These are phyloP conservation scores for Hyaloscypha finlandica DNA, from an alignment of 495 filamentous ascomycete genomes.

Conservation along the genomic window DNA sequence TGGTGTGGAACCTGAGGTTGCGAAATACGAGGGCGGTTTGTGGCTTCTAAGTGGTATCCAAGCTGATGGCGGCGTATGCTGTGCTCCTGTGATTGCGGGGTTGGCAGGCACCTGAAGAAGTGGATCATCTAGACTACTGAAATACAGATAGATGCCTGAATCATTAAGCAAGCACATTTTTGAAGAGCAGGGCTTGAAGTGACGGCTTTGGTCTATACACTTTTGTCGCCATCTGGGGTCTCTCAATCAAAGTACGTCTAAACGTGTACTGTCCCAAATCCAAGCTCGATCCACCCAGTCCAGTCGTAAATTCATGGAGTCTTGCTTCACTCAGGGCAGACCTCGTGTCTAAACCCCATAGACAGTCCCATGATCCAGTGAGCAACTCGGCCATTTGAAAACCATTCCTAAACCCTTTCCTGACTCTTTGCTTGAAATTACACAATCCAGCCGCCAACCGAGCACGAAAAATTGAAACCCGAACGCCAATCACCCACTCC, in stretches of 20 bases:
- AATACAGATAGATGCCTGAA: not conserved
- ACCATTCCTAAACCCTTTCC: not conserved
- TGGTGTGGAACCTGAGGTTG: not conserved
- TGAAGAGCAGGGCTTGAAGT: not conserved
- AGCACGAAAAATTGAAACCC: conserved; percentile 7
- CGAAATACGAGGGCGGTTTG: not conserved
- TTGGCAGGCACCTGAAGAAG: not conserved
- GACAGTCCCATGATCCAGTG: conserved; percentile 2
- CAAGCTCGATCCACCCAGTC: not conserved
- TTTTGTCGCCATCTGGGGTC: conserved; percentile 7
- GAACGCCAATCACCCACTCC: conserved; percentile 7
- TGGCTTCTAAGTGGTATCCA: not conserved
- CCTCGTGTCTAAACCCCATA: conserved; percentile 6
- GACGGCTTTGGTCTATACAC: conserved; percentile 8
- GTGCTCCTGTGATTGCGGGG: not conserved
- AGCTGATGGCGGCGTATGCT: not conserved
- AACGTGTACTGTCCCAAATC: not conserved
- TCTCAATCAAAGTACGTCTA: not conserved
- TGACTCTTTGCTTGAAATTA: conserved; percentile 1
- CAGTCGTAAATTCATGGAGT: conserved; percentile 7
- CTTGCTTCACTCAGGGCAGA: not conserved
- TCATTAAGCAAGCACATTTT: not conserved
- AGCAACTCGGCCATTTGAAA: conserved; percentile 3
- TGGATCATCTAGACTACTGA: not conserved
- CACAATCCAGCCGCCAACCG: not conserved